Conservation (phyloP, 2,329 filamentous ascomycete genomes). For the Parastagonospora nodorum region DNA sequence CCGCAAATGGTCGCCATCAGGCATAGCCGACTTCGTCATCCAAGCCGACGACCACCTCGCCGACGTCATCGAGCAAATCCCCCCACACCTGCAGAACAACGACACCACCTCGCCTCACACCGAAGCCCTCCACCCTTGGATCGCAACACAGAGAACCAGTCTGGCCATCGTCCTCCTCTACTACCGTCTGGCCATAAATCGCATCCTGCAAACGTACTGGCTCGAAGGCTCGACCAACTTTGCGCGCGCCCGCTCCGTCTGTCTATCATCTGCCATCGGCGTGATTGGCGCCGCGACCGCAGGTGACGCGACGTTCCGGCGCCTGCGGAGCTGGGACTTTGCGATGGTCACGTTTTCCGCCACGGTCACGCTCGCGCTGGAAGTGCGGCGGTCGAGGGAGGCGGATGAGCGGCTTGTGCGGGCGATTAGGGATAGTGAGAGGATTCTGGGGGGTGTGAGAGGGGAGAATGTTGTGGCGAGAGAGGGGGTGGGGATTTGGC, state of each 20-base stretch:
- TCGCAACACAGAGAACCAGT: conserved; percentile 13
- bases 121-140: conserved; percentile 2
- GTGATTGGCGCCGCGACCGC: conserved; percentile 7
- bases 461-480: conserved; percentile 12
- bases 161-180: conserved; percentile 15
- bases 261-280: conserved; percentile 10
- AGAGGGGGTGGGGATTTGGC: conserved; percentile 9
- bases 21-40: conserved; percentile 14
- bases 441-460: conserved; percentile 5
- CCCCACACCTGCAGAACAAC: conserved; percentile 13
- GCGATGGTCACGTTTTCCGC: conserved; percentile 16
- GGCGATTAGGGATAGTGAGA: conserved; percentile 4
- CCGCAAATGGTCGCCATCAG: conserved; percentile 10
- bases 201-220: conserved; percentile 14
- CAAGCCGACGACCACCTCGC: conserved; percentile 15
- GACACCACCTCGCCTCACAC: not conserved
- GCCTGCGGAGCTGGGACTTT: conserved; percentile 13
- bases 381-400: conserved; percentile 1
- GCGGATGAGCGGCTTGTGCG: not conserved
- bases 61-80: conserved; percentile 12
- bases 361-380: conserved; percentile 12
- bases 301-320: conserved; percentile 2
- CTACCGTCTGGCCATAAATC: conserved; percentile 16
- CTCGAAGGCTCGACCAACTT: conserved; percentile 16
- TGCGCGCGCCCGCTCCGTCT: conserved; percentile 14